A percentile compares a stretch with the other conserved stretches of the same genome.
Evolutionary conservation across 2,329 filamentous ascomycete species (phyloP).

Genomic region (Fusarium buxicola): DNA sequence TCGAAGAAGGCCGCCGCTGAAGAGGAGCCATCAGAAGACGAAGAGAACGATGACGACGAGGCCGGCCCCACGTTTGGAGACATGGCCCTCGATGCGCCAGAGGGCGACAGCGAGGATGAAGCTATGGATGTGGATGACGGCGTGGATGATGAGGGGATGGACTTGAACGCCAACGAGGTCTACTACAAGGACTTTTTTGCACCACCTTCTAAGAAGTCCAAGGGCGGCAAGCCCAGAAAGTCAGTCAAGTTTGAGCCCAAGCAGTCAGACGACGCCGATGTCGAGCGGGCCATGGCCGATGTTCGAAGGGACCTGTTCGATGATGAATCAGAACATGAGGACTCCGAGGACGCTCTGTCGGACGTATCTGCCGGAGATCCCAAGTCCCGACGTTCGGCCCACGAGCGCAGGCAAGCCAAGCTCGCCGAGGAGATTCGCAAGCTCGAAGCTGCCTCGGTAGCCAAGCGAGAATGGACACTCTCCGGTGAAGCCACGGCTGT

Average conservation of each 20-base stretch:
- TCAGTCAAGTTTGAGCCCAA: constrained; percentile 55
- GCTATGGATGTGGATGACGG: constrained; percentile 62
- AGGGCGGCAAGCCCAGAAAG: constrained; percentile 59
- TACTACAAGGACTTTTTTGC: constrained; percentile 96
- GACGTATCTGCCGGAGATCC: constrained; percentile 76
- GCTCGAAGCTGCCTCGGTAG: constrained; percentile 88
- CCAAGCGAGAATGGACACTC: constrained; percentile 91
- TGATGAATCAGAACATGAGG: constrained; percentile 73
- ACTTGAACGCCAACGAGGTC: constrained; percentile 84
- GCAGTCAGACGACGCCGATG: constrained; percentile 70
- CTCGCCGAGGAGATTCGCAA: constrained; percentile 90
- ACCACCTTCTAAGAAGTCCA: constrained; percentile 80
- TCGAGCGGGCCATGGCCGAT: constrained; percentile 86
- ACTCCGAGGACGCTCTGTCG: constrained; percentile 73
- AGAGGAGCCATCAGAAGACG: constrained; percentile 36
- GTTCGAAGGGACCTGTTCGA: constrained; percentile 93
- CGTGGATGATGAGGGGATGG: constrained; percentile 68
- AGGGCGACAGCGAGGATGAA: constrained; percentile 76
- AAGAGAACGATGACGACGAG: constrained; percentile 75
- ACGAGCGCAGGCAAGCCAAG: constrained; percentile 88
- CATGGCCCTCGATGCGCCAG: constrained; percentile 77
- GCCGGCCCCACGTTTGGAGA: constrained; percentile 87
- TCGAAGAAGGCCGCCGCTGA: constrained; percentile 49
- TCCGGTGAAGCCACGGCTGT: constrained; percentile 86
- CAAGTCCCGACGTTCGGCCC: constrained; percentile 80